phyloP scores from a whole-genome alignment of 2,329 filamentous ascomycete species.

The Tolypocladium inflatum region DNA sequence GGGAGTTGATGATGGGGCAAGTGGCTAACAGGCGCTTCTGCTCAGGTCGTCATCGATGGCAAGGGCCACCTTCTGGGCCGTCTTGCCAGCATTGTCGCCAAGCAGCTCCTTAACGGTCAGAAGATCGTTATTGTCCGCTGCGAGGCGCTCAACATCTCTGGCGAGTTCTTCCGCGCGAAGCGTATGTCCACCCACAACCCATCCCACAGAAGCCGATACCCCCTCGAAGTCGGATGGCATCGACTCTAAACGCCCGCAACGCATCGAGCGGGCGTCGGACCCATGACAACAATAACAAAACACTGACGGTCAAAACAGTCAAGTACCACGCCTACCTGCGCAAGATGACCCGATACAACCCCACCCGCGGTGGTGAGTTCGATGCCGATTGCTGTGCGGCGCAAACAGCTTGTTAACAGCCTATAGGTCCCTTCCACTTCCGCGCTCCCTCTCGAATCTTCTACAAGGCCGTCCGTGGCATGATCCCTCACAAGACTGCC shows the following conservation, averaged over 20 bases:
- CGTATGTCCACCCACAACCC: conserved; percentile 58
- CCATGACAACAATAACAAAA: conserved; percentile 6
- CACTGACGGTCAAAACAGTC: conserved; percentile 59
- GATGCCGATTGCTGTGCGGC: conserved; percentile 2
- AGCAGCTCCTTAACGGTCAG: conserved; percentile 98
- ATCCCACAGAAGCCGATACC: conserved; percentile 1
- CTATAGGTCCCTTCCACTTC: conserved; percentile 95
- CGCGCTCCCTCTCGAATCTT: conserved; percentile 98
- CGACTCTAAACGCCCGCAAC: neutral
- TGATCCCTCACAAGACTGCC: conserved; percentile 99
- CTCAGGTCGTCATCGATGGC: conserved; percentile 96
- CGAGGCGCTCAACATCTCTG: conserved; percentile 99
- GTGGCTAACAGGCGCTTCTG: neutral
- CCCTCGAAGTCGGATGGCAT: neutral
- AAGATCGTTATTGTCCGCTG: conserved; percentile 99
- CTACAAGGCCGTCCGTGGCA: conserved; percentile 99
- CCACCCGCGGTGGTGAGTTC: conserved; percentile 85
- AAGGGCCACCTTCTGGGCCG: conserved; percentile 99
- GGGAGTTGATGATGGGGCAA: neutral
- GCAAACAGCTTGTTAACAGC: conserved; percentile 23
- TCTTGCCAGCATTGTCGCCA: conserved; percentile 94
- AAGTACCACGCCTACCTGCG: conserved; percentile 99
- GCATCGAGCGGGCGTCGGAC: neutral
- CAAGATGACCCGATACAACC: conserved; percentile 99
- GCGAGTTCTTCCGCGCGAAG: conserved; percentile 99